Percentiles rank a stretch among this genome's conserved stretches.
phyloP scores from a whole-genome alignment of 345 rosid species.

The Acer campestre region DNA sequence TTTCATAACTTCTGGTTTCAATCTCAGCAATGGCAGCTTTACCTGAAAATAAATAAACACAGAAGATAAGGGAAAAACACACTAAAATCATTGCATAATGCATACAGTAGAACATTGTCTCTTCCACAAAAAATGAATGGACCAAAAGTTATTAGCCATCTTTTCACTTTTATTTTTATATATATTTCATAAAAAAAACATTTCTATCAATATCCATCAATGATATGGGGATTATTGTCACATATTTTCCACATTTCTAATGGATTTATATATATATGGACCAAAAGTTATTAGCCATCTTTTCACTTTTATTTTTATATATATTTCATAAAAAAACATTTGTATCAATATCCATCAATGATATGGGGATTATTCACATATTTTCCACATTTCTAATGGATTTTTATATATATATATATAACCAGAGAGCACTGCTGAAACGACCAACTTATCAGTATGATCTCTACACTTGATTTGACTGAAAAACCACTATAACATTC shows the following conservation, averaged over 20 bases:
- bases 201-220: conserved; percentile 1
- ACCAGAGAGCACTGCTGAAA: background rate
- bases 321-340: background rate
- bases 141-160: background rate
- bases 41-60: conserved; percentile 43
- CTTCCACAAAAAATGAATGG: background rate
- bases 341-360: conserved; percentile 4
- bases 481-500: background rate
- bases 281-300: background rate
- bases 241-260: background rate
- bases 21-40: conserved; percentile 87
- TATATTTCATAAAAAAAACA: background rate
- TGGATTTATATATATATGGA: background rate
- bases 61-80: conserved; percentile 1
- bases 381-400: background rate
- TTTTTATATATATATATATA: background rate
- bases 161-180: background rate
- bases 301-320: background rate
- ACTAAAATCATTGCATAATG: background rate
- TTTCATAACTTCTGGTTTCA: conserved; percentile 72
- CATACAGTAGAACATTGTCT: background rate
- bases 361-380: background rate
- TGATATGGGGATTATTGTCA: background rate
- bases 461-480: background rate
- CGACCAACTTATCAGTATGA: conserved; percentile 6